Evolutionary conservation across 768 basidiomycete genomes (phyloP).

Genomic region (Naganishia friedmannii): DNA sequence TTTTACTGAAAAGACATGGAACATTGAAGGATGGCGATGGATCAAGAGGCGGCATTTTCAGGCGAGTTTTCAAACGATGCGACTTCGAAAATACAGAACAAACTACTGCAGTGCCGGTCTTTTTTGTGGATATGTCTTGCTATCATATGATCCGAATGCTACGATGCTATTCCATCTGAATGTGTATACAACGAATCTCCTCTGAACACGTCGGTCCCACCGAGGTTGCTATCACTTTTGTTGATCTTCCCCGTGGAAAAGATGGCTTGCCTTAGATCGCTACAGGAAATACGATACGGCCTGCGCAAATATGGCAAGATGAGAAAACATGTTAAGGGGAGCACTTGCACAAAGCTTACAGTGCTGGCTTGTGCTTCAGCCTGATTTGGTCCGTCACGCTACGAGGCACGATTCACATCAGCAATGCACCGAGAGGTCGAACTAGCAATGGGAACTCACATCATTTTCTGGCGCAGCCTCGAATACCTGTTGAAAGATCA

Average conservation of each 20-base stretch:
- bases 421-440: neutral
- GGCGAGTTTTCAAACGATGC: too few relatives aligned
- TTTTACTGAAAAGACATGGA: too few relatives aligned
- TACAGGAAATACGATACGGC: constrained; percentile 30
- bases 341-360: constrained; percentile 28
- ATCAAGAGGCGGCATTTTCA: too few relatives aligned
- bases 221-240: neutral
- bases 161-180: neutral
- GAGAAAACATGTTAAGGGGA: neutral
- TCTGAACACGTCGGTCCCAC: neutral
- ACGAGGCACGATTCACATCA: neutral
- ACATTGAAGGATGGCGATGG: too few relatives aligned
- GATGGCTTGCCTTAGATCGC: neutral
- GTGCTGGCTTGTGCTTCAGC: constrained; percentile 39
- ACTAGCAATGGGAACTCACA: constrained; percentile 50
- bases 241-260: neutral
- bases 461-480: constrained; percentile 97
- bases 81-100: too few relatives aligned
- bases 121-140: neutral
- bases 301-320: neutral
- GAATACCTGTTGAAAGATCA: constrained; percentile 55
- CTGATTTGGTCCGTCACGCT: constrained; percentile 49
- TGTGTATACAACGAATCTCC: neutral
- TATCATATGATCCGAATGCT: neutral
- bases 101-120: too few relatives aligned